phyloP scores from a whole-genome alignment of 176 grass and related monocot species.

The Themeda triandra region DNA sequence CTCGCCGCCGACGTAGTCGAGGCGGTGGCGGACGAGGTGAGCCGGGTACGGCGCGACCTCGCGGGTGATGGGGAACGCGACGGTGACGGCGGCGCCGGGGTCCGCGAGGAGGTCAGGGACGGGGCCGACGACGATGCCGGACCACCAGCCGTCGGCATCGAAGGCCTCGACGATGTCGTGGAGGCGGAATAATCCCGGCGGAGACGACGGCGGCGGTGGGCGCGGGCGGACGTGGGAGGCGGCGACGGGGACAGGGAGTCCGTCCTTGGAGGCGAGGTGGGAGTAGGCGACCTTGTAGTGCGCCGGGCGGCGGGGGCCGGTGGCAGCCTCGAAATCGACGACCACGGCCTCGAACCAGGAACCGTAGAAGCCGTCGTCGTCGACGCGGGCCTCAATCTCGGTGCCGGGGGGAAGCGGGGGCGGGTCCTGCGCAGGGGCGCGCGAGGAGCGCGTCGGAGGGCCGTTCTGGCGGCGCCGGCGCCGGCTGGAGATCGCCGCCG shows the following conservation, averaged over 20 bases:
- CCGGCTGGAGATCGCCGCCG: neutral
- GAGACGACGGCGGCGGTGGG: neutral
- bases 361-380: conserved; percentile 55
- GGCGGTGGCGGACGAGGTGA: conserved; percentile 22
- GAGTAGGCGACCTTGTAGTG: conserved; percentile 27
- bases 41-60: conserved; percentile 29
- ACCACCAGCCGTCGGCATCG: conserved; percentile 49
- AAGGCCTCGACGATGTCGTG: conserved; percentile 57
- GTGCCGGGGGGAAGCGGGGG: neutral
- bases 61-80: conserved; percentile 51
- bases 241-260: conserved; percentile 17
- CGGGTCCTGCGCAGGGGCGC: neutral
- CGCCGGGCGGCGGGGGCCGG: neutral
- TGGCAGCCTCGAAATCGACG: neutral
- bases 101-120: neutral
- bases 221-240: conserved; percentile 19
- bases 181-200: neutral
- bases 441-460: neutral
- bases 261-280: conserved; percentile 31
- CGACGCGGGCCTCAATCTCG: conserved; percentile 51
- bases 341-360: conserved; percentile 57
- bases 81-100: neutral
- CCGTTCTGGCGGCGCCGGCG: neutral
- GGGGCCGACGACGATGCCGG: conserved; percentile 32
- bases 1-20: conserved; percentile 22